Percentiles rank a stretch among this genome's conserved stretches.
These are phyloP conservation scores for Pythium guiyangense DNA, from an alignment of 352 stramenopile genomes.

Conservation along the genomic window DNA sequence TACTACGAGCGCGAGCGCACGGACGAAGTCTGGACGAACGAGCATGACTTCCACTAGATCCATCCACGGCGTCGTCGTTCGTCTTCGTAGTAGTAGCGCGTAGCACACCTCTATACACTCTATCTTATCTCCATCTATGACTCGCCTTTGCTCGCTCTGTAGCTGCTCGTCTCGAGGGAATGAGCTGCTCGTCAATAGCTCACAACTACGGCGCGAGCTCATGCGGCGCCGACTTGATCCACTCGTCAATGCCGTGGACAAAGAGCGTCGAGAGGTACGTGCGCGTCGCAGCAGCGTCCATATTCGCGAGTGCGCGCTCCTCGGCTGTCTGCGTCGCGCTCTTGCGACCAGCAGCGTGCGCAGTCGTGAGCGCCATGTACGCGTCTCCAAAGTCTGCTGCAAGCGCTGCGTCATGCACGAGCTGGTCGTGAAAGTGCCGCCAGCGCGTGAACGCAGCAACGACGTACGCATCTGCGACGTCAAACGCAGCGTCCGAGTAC, in stretches of 20 bases:
- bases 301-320: slow-evolving; percentile 25
- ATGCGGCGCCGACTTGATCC: slow-evolving; percentile 33
- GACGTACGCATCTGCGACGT: slow-evolving; percentile 80
- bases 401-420: slow-evolving; percentile 24
- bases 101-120: background rate
- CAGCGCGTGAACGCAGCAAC: slow-evolving; percentile 67
- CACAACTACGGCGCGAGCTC: background rate
- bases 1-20: slow-evolving; percentile 95
- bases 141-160: background rate
- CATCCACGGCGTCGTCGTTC: background rate
- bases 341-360: slow-evolving; percentile 13
- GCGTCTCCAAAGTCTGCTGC: slow-evolving; percentile 26
- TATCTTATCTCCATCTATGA: background rate
- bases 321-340: slow-evolving; percentile 33
- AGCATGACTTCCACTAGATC: slow-evolving; percentile 93
- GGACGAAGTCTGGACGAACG: slow-evolving; percentile 91
- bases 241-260: slow-evolving; percentile 39
- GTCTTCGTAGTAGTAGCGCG: slow-evolving; percentile 6
- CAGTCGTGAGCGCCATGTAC: slow-evolving; percentile 37
- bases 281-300: slow-evolving; percentile 26
- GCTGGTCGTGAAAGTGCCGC: slow-evolving; percentile 38
- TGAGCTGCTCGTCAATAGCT: background rate
- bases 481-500: slow-evolving; percentile 52
- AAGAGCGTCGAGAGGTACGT: slow-evolving; percentile 41
- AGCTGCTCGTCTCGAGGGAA: too few relatives aligned